Base-by-base conservation (phyloP, 176 grass and related monocot genomes). In the Musa beccarii region DNA sequence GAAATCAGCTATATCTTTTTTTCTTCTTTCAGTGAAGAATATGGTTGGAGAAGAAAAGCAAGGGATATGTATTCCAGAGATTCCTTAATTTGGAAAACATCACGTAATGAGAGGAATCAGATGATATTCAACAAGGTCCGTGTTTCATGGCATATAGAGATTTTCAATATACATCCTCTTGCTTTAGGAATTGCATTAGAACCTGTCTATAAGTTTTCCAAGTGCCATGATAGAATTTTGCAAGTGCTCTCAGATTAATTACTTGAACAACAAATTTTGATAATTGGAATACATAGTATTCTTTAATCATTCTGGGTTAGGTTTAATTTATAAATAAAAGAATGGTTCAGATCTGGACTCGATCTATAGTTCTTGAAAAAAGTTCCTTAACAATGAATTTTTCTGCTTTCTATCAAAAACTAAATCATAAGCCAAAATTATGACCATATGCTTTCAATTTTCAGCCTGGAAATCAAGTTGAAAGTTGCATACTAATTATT, bases 21-120 rank as follows among this genome's bases (percentile, higher is more conserved):
- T 77, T 25, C 20, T 64, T 49, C 50, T 78, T 86, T 21, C 68
- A 86, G 84, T 8, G 84, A 86, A 72, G 84, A 86, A 68, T 77
- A 66, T 76, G 73, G 73, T 63, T 52, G 75, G 79, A 73, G 79
- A 53, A 81, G 74, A 66, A 69, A 86, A 12, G 49, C 69, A 71
- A 67, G 52, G 34, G 79, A 78, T 52, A 50, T 51, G 11, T 75
- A 68, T 70, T 59, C 24, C 10, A 24, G 49, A 70, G 50, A 68
- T 79, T 57, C 57, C 72, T 73, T 81, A 55, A 76, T 78, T 21
- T 81, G 79, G 72, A 81, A 24, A 49, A 80, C 49, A 51, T 70
- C 68, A 70, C 16, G 10, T 72, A 85, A 51, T 74, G 79, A 76
- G 63, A 76, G 51, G 56, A 54, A 71, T 23, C 79, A 70, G 66